A percentile compares a stretch with the other conserved stretches of the same genome.
These are phyloP conservation scores for Coemansia sp. DNA, from an alignment of 192 early-diverging fungal genomes.

Conservation along the genomic window DNA sequence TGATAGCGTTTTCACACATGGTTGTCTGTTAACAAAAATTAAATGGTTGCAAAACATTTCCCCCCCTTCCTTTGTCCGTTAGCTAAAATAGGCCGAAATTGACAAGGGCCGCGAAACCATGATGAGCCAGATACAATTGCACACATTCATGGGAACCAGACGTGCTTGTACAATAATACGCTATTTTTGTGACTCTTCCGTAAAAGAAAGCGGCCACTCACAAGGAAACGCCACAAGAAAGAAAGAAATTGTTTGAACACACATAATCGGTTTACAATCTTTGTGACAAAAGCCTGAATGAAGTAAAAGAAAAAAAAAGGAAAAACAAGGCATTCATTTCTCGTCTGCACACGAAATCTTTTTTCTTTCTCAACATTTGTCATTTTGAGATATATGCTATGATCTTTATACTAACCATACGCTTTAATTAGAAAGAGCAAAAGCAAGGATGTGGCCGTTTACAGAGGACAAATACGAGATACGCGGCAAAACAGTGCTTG, in stretches of 20 bases:
- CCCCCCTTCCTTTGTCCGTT: too few relatives aligned
- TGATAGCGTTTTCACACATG: too few relatives aligned
- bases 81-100: too few relatives aligned
- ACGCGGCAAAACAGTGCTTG: slow-evolving; percentile 31
- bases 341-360: background rate
- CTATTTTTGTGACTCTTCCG: background rate
- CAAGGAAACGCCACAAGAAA: background rate
- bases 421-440: background rate
- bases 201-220: background rate
- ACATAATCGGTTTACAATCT: background rate
- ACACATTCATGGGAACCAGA: background rate
- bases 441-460: slow-evolving; percentile 1
- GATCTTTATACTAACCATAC: too few relatives aligned
- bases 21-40: too few relatives aligned
- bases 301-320: too few relatives aligned
- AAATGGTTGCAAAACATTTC: too few relatives aligned
- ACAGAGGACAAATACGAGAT: background rate
- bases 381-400: background rate
- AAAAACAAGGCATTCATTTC: too few relatives aligned
- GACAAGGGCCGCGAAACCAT: too few relatives aligned
- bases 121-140: background rate
- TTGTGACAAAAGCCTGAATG: too few relatives aligned
- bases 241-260: background rate
- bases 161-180: background rate
- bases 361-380: background rate